Percentiles rank a stretch among this genome's conserved stretches.
Conservation (phyloP, 805 yeast genomes). For the Lachancea meyersii region DNA sequence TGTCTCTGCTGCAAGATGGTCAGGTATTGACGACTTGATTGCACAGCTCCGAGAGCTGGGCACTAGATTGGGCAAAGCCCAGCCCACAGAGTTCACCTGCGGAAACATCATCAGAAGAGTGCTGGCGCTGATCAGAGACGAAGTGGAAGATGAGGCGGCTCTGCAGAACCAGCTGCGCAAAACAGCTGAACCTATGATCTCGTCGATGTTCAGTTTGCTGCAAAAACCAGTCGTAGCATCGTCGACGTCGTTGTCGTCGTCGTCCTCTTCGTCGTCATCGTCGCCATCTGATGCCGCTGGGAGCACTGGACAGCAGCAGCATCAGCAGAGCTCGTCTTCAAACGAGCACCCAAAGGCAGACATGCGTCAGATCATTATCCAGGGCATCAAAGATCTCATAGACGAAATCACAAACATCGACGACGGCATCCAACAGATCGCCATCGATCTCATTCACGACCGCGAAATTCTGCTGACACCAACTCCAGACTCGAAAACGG, state of each 20-base stretch:
- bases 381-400: constrained; percentile 84
- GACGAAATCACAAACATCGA: constrained; percentile 87
- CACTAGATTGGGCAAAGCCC: constrained; percentile 60
- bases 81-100: constrained; percentile 80
- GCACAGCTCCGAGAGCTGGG: constrained; percentile 71
- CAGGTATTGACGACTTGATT: constrained; percentile 65
- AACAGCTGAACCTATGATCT: constrained; percentile 48
- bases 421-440: constrained; percentile 85
- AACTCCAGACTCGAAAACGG: constrained; percentile 90
- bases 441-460: constrained; percentile 91
- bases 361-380: constrained; percentile 77
- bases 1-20: constrained; percentile 86
- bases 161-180: constrained; percentile 12
- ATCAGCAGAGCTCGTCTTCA: constrained; percentile 12
- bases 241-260: too few relatives aligned
- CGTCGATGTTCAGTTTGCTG: constrained; percentile 82
- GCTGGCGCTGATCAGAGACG: constrained; percentile 80
- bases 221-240: constrained; percentile 39
- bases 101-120: constrained; percentile 92
- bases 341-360: constrained; percentile 40
- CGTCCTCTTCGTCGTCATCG: constrained; percentile 12
- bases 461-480: constrained; percentile 79
- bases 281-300: too few relatives aligned
- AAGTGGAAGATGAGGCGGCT: constrained; percentile 48
- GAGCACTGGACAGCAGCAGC: too few relatives aligned